phyloP scores from a whole-genome alignment of 2,329 filamentous ascomycete species.

The Ceratocystis destructans region DNA sequence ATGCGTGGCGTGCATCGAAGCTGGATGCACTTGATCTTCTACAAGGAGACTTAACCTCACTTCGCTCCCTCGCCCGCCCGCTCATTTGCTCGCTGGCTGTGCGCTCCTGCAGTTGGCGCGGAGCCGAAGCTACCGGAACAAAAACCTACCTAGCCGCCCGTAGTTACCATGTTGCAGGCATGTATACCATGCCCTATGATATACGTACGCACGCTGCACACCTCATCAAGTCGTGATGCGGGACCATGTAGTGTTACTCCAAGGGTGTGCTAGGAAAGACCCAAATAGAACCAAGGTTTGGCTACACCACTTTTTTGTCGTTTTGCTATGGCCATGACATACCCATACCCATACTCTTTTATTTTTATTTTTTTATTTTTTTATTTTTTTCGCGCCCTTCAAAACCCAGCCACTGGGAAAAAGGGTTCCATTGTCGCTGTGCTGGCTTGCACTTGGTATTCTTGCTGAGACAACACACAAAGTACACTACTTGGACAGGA shows the following conservation, averaged over 20 bases:
- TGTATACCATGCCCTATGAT: background rate
- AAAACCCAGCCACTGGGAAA: background rate
- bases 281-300: background rate
- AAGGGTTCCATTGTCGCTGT: background rate
- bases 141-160: background rate
- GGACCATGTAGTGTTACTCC: background rate
- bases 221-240: background rate
- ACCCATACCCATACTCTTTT: background rate
- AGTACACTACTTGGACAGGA: background rate
- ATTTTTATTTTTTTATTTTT: too few species aligned
- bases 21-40: background rate
- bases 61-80: background rate
- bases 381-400: background rate
- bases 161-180: background rate
- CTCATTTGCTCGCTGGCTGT: background rate
- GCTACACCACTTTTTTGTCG: background rate
- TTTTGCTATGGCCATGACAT: background rate
- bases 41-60: background rate
- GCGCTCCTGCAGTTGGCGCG: background rate
- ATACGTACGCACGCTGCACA: background rate
- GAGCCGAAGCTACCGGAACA: background rate
- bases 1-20: background rate
- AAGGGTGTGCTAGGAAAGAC: background rate
- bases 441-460: slow-evolving; percentile 6
- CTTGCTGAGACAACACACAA: slow-evolving; percentile 6